These are phyloP conservation scores for Marasmius oreades DNA, from an alignment of 1,284 basidiomycete genomes.

Conservation along the genomic window DNA sequence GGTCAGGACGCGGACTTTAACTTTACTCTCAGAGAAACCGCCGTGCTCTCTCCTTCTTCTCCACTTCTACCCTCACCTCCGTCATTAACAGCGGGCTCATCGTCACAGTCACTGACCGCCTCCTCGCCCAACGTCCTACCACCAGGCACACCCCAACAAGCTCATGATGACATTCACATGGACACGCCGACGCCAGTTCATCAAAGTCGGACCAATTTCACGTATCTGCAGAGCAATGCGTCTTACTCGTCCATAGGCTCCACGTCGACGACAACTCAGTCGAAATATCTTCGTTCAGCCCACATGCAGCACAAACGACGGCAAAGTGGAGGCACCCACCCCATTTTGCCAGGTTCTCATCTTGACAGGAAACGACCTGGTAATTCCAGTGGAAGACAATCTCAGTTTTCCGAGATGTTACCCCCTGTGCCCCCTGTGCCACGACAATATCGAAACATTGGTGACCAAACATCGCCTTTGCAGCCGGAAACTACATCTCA, in stretches of 20 bases:
- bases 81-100: not conserved
- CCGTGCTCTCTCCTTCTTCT: not conserved
- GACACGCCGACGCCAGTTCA: not conserved
- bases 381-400: not conserved
- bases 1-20: not conserved
- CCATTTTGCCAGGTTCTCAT: not conserved
- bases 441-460: not conserved
- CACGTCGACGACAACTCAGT: not conserved
- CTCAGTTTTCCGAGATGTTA: not conserved
- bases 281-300: not conserved
- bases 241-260: not conserved
- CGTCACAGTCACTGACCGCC: not conserved
- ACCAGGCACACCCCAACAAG: not conserved
- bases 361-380: not conserved
- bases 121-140: not conserved
- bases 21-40: not conserved
- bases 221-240: not conserved
- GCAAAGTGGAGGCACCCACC: not conserved
- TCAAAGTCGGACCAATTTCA: not conserved
- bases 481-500: not conserved
- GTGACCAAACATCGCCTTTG: not conserved
- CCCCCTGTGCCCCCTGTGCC: not conserved
- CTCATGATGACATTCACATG: not conserved
- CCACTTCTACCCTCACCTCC: not conserved
- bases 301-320: not conserved